Evolutionary conservation across 257 asterid species (phyloP), one percentile per base, ranked within the genome.

Genomic region (Galeopsis tetrahit): DNA sequence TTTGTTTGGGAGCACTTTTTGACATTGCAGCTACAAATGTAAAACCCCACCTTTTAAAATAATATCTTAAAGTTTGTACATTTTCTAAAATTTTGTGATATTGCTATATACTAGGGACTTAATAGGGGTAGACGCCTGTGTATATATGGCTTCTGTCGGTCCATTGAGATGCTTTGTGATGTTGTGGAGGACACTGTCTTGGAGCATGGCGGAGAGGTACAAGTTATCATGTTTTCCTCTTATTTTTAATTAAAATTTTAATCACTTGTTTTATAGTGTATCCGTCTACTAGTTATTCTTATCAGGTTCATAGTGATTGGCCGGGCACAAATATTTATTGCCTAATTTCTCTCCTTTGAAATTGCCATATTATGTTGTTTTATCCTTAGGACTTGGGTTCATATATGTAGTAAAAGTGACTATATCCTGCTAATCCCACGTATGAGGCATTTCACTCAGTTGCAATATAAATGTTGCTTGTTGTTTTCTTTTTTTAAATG

Each of bases 151-250:
- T 95, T 91, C 80, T 95, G 99, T 70, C 96, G 99, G 69, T 95
- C 99, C 15, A 61, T 90, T 71, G 99, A 95, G 90, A 95, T 95
- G 99, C 96, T 95, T 64, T 92, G 97, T 71, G 99, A 95, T 58
- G 98, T 92, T 39, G 96, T 95, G 72, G 98, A 95, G 82, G 99
- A 92, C 78, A 90, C 96, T 13, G 99, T 95, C 78, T 72, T 92
- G 81, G 99, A 95, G 86, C 93, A 92, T 53, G 99, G 99, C 31
- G 99, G 99, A 56, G 99, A 95, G 99, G 99, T 92, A 90, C 62
- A 53, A 59, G 52, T 44, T 15, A 17, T 52, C 42, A 15, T 60
- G 34, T 67, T 46, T 51, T 63, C 39, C n/a, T 11, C 49, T 61
- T 17, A 8, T 31, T 8, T 63, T 34, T 40, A 53, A 31, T 32